Evolutionary conservation across 1,139 yeast genomes (phyloP).

Genomic region (Meyerozyma sp.): DNA sequence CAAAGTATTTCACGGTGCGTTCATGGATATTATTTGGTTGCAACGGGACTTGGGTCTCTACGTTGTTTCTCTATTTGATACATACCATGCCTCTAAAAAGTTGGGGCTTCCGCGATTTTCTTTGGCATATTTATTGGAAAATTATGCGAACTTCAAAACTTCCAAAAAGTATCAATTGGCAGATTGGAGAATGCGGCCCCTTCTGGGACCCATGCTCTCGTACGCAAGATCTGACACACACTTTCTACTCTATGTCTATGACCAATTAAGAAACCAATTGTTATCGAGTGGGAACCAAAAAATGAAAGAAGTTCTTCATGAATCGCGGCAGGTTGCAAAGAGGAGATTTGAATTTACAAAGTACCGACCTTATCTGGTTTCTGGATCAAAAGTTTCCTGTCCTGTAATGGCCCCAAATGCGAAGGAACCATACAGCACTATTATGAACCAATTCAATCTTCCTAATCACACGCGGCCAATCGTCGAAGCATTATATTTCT

Average conservation of each 20-base stretch:
- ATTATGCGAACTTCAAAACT: constrained; percentile 77
- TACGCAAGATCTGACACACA: constrained; percentile 97
- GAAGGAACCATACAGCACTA: constrained; percentile 51
- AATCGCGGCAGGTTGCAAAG: constrained; percentile 76
- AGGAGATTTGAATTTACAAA: constrained; percentile 75
- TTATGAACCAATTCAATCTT: constrained; percentile 65
- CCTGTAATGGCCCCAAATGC: constrained; percentile 44
- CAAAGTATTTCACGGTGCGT: constrained; percentile 94
- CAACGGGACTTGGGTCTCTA: constrained; percentile 94
- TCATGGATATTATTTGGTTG: constrained; percentile 95
- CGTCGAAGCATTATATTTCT: constrained; percentile 58
- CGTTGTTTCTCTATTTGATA: constrained; percentile 85
- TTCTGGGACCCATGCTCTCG: constrained; percentile 67
- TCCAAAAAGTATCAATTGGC: constrained; percentile 94
- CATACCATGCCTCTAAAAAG: constrained; percentile 80
- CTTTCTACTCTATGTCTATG: constrained; percentile 75
- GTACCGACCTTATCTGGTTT: constrained; percentile 44
- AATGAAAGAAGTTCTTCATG: constrained; percentile 60
- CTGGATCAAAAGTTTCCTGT: constrained; percentile 33
- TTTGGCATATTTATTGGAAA: constrained; percentile 76
- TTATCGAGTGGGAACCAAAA: constrained; percentile 38
- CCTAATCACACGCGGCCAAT: constrained; percentile 51
- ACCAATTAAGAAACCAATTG: constrained; percentile 63
- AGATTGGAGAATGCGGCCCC: constrained; percentile 93
- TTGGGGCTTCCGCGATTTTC: constrained; percentile 79